Percentiles rank a stretch among this genome's conserved stretches.
These are phyloP conservation scores for Cryptosporidium ryanae DNA, from an alignment of 169 alveolate genomes.

Conservation along the genomic window DNA sequence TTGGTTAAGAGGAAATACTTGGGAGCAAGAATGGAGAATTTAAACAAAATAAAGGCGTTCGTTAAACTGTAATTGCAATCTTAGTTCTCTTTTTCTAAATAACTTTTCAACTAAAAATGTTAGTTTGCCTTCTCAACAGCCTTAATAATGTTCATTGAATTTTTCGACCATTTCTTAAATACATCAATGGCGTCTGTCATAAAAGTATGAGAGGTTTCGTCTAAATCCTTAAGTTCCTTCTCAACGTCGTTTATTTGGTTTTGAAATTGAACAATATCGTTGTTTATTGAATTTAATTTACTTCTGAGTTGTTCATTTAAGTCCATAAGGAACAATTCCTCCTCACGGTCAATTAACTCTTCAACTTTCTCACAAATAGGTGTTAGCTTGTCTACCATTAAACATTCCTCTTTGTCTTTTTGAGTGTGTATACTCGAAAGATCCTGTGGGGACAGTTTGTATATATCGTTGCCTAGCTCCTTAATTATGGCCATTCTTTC, in stretches of 20 bases:
- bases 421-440: constrained; percentile 16
- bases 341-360: constrained; percentile 3
- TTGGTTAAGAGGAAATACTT: neutral
- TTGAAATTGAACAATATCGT: constrained; percentile 19
- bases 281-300: constrained; percentile 9
- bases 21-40: neutral
- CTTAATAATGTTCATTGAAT: constrained; percentile 31
- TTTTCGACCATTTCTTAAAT: constrained; percentile 61
- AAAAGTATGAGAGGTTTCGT: constrained; percentile 47
- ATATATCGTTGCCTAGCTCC: constrained; percentile 49
- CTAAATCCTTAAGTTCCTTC: constrained; percentile 34
- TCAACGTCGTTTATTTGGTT: constrained; percentile 10
- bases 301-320: constrained; percentile 6
- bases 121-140: constrained; percentile 59
- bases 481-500: constrained; percentile 38
- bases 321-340: constrained; percentile 16
- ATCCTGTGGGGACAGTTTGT: constrained; percentile 32
- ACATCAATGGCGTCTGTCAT: constrained; percentile 48
- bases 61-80: too few relatives aligned
- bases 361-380: constrained; percentile 44
- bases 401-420: constrained; percentile 51
- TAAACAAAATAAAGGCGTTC: too few relatives aligned
- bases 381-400: constrained; percentile 29
- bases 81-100: too few relatives aligned
- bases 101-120: too few relatives aligned